Base-by-base conservation (phyloP, 306 rosid species). In the Glycyrrhiza uralensis region DNA sequence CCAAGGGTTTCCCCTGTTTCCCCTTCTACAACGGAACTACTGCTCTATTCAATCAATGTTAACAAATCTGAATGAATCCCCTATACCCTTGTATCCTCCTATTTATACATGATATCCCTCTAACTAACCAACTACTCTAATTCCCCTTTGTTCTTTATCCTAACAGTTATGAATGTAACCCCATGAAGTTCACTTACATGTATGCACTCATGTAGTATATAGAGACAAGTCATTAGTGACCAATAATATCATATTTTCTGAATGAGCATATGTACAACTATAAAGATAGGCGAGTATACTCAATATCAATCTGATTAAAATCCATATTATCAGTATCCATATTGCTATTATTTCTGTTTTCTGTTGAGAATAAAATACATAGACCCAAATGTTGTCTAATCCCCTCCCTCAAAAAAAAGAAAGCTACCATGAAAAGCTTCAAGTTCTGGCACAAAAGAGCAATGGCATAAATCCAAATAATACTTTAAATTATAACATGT, bases 351-450 rank as follows among this genome's bases (percentile, higher is more conserved):
- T 33, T 45, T 62, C 12, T 32, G 1, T 9, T 63, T 71, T 50
- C 33, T 50, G 66, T 56, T 10, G 32, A 33, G 28, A n/a, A n/a
- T n/a, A n/a, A n/a, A 49, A 71, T 52, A 7, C 17, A 49, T 29
- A 23, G 50, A 59, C 71, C 17, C 59, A n/a, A 17, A 10, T 49
- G 71, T 39, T 44, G 65, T 82, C 49, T 29, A 55, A 44, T 23
- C 57, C 50, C 11, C 22, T 38, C 49, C 12, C 39, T 9, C 11
- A 0, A 7, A 29, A 41, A 67, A 56, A 24, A 75, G 1, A 7
- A n/a, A 56, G 13, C 6, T 35, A 23, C 26, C 28, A 54, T 12
- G 56, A 19, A 33, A 46, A 8, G 18, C 12, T 66, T 33, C 54
- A 22, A 59, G 64, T 7, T 75, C 13, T 38, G 6, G 24, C 79